Evolutionary conservation across 805 yeast species (phyloP), one percentile per base, ranked within the genome.

Genomic region (Naumovozyma castellii): DNA sequence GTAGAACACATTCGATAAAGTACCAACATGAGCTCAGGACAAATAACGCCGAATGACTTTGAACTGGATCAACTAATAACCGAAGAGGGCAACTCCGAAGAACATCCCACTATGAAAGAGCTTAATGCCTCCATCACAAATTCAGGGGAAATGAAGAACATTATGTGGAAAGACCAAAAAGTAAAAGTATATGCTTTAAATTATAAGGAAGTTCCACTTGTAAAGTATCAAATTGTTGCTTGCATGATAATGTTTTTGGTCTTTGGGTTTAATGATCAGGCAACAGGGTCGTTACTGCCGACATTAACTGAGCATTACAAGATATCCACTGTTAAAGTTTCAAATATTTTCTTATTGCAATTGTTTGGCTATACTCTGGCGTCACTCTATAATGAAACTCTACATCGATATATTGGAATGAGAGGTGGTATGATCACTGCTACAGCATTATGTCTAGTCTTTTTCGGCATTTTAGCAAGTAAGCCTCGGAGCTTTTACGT

Each of bases 201-300:
- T 42, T 55, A 56, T 33, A 48, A 46, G 19, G 47, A 40, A 30
- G 50, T 51, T 5, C 44, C 50, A 1, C n/a, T 59, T 3, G 61
- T 60, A 2, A 50, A 45, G 36, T 42, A 43, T 32, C 65, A 60
- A 37, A 45, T 59, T n/a, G 36, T 49, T 3, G 46, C 59, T n/a
- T 48, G 59, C 38, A 38, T 58, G 9, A 15, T 51, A 2, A 46
- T 58, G 46, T 61, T 61, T 35, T 29, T 49, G 3, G 57, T 57
- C 1, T 56, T 60, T 40, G 66, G 66, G 1, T 37, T 61, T 34
- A 61, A 56, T 36, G 64, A 61, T 38, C 64, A 61, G 37, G 44
- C 55, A 4, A 51, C 56, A 1, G 66, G 66, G 1, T 50, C 62
- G n/a, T 39, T 61, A 14, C 48, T 60, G 19, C 66, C 66, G 1